Evolutionary conservation across 768 basidiomycete species (phyloP).

Genomic region (Botryobasidium botryosum): DNA sequence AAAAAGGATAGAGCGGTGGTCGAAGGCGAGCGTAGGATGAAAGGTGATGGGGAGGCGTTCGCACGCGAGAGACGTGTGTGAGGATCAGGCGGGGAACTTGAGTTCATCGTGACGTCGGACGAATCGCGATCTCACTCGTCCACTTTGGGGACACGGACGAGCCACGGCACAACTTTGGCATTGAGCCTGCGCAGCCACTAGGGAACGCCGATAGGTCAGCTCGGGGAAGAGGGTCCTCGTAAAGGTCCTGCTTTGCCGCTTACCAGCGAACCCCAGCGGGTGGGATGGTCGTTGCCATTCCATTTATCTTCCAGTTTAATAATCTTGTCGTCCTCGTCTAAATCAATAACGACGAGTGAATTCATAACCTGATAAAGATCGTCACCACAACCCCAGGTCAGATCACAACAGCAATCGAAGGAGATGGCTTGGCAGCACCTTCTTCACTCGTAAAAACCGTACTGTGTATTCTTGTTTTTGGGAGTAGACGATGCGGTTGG

Average conservation of each 20-base stretch:
- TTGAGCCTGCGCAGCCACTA: conserved; percentile 31
- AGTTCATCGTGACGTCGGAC: too few relatives aligned
- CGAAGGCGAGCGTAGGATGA: too few relatives aligned
- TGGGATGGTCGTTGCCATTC: conserved; percentile 37
- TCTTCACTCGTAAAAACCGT: conserved; percentile 34
- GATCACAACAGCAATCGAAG: background rate
- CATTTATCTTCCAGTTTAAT: conserved; percentile 40
- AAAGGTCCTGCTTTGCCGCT: background rate
- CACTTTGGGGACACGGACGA: conserved; percentile 36
- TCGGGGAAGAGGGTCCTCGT: background rate
- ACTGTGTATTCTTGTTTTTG: conserved; percentile 45
- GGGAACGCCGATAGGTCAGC: background rate
- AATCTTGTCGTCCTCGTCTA: conserved; percentile 50
- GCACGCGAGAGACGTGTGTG: too few relatives aligned
- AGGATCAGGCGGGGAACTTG: too few relatives aligned
- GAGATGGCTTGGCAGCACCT: conserved; percentile 21
- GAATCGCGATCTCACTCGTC: too few relatives aligned
- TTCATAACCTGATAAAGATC: conserved; percentile 29
- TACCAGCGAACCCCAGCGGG: conserved; percentile 27
- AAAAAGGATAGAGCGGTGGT: too few relatives aligned
- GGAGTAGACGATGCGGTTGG: conserved; percentile 42
- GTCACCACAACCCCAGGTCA: background rate
- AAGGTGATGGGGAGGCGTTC: too few relatives aligned
- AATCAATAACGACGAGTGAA: conserved; percentile 43
- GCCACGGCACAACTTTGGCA: conserved; percentile 36